A percentile compares a stretch with the other conserved stretches of the same genome.
Evolutionary conservation across 1,139 yeast species (phyloP).

Genomic region (Blastobotrys petasosporus): DNA sequence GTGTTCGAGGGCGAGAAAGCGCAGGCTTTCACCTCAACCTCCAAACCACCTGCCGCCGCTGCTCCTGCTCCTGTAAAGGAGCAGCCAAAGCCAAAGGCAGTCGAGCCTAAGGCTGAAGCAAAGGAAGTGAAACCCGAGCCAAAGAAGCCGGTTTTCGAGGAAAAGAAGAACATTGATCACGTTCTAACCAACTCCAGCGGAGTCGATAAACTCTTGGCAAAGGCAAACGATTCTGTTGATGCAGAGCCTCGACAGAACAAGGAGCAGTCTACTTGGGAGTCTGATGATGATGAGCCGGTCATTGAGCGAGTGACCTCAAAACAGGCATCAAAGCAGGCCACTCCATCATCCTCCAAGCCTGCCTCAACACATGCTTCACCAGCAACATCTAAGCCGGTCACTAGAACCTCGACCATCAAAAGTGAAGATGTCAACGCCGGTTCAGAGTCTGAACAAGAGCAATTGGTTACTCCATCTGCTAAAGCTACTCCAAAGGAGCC

Average conservation of each 20-base stretch:
- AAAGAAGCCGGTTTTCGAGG: slow-evolving; percentile 20
- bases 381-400: slow-evolving; percentile 10
- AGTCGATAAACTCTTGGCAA: slow-evolving; percentile 46
- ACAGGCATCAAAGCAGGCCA: not conserved
- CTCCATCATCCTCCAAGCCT: not conserved
- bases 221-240: slow-evolving; percentile 42
- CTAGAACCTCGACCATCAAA: not conserved
- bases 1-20: slow-evolving; percentile 68
- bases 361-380: slow-evolving; percentile 9
- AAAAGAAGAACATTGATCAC: slow-evolving; percentile 42
- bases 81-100: slow-evolving; percentile 21
- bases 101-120: slow-evolving; percentile 1
- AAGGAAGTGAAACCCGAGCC: slow-evolving; percentile 14
- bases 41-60: slow-evolving; percentile 7
- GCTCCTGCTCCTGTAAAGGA: slow-evolving; percentile 17
- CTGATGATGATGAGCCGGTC: slow-evolving; percentile 21
- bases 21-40: slow-evolving; percentile 13
- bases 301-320: not conserved
- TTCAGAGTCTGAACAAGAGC: slow-evolving; percentile 8
- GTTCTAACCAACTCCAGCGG: slow-evolving; percentile 40
- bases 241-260: slow-evolving; percentile 29
- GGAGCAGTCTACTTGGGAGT: slow-evolving; percentile 29
- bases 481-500: slow-evolving; percentile 7
- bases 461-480: slow-evolving; percentile 3
- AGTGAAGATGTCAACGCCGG: not conserved